Percentiles rank a stretch among this genome's conserved stretches.
phyloP scores from a whole-genome alignment of 805 yeast species.

The Suhomyces tanzawaensis region DNA sequence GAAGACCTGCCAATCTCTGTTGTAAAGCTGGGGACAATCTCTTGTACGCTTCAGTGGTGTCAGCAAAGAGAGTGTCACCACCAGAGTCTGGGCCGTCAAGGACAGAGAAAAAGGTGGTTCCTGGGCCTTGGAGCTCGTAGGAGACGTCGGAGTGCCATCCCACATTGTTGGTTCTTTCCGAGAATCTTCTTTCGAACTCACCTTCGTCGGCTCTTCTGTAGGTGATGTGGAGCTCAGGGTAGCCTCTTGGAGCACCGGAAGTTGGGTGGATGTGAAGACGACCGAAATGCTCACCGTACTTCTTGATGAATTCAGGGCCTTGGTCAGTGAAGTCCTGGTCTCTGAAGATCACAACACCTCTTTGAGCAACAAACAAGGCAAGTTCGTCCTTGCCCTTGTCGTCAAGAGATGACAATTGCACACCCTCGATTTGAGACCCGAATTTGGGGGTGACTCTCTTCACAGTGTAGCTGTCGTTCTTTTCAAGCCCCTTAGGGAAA shows the following conservation, averaged over 20 bases:
- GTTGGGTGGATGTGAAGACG: slow-evolving; percentile 73
- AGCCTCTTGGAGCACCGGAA: slow-evolving; percentile 61
- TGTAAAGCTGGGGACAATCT: slow-evolving; percentile 36
- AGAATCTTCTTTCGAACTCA: slow-evolving; percentile 27
- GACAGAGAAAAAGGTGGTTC: slow-evolving; percentile 33
- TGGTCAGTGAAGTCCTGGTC: slow-evolving; percentile 58
- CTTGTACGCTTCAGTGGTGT: slow-evolving; percentile 36
- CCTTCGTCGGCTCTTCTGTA: slow-evolving; percentile 30
- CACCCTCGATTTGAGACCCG: slow-evolving; percentile 61
- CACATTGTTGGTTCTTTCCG: slow-evolving; percentile 28
- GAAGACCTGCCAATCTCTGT: slow-evolving; percentile 29
- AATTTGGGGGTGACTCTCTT: slow-evolving; percentile 62
- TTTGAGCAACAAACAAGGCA: slow-evolving; percentile 63
- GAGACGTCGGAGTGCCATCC: slow-evolving; percentile 39
- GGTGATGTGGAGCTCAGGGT: slow-evolving; percentile 35
- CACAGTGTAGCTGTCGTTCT: slow-evolving; percentile 20
- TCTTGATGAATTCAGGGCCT: slow-evolving; percentile 48
- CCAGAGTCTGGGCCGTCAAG: slow-evolving; percentile 39
- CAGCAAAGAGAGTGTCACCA: slow-evolving; percentile 39
- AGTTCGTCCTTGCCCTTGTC: slow-evolving; percentile 63
- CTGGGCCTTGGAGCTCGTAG: slow-evolving; percentile 36
- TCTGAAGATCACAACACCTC: slow-evolving; percentile 67
- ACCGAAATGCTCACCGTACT: slow-evolving; percentile 66
- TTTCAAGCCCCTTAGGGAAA: slow-evolving; percentile 33
- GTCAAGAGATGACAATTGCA: slow-evolving; percentile 56